Evolutionary conservation across 768 basidiomycete species (phyloP).

Genomic region (Scleroderma citrinum): DNA sequence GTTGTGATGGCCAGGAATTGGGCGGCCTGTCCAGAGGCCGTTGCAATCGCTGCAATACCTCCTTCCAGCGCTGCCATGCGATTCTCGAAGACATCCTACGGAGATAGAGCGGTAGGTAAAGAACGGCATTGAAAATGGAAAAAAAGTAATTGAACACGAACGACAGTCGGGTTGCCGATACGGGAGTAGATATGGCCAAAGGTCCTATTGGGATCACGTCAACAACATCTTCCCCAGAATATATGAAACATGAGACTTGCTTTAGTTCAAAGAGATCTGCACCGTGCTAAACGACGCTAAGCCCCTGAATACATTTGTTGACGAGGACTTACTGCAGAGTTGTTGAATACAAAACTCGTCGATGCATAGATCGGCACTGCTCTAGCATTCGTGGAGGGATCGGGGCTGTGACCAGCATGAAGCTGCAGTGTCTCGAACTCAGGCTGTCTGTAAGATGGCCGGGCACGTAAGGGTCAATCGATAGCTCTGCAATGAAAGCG

Average conservation of each 20-base stretch:
- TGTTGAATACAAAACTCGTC: constrained; percentile 52
- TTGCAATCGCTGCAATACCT: constrained; percentile 51
- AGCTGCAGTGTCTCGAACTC: constrained; percentile 62
- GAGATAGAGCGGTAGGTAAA: not conserved
- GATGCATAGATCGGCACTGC: constrained; percentile 60
- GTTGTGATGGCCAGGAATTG: constrained; percentile 55
- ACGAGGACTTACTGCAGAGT: constrained; percentile 35
- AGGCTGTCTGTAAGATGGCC: constrained; percentile 27
- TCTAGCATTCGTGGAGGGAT: constrained; percentile 50
- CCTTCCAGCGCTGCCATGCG: constrained; percentile 61
- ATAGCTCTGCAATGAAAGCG: too few relatives aligned
- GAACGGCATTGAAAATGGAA: not conserved
- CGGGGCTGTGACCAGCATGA: constrained; percentile 52
- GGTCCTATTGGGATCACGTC: constrained; percentile 19
- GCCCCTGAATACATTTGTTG: not conserved
- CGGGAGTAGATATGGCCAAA: constrained; percentile 51
- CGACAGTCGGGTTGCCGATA: constrained; percentile 51
- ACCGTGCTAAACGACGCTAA: constrained; percentile 35
- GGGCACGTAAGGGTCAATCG: not conserved
- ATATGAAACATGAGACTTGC: constrained; percentile 9
- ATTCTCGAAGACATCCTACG: constrained; percentile 60
- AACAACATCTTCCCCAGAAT: not conserved
- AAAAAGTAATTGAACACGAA: constrained; percentile 22
- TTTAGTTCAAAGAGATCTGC: constrained; percentile 49
- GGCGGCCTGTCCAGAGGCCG: constrained; percentile 56